These are phyloP conservation scores for Acarospora socialis DNA, from an alignment of 2,329 filamentous ascomycete genomes.

Conservation along the genomic window DNA sequence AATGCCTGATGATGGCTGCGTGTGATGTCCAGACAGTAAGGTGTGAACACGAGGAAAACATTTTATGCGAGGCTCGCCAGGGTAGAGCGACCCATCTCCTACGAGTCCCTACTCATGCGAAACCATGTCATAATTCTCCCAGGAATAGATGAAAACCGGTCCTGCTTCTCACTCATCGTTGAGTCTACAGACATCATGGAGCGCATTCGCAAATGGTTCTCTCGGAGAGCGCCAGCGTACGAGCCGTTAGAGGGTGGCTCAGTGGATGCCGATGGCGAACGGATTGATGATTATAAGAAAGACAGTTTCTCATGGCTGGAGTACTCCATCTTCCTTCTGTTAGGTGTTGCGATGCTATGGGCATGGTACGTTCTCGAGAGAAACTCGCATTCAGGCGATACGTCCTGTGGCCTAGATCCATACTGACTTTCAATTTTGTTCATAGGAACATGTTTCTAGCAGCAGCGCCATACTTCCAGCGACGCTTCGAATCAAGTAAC, in stretches of 20 bases:
- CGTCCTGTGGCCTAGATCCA: constrained; percentile 2
- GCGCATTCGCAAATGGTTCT: neutral
- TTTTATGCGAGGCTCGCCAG: too few species aligned
- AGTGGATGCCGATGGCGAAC: too few species aligned
- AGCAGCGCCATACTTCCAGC: constrained; percentile 82
- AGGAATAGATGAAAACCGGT: too few species aligned
- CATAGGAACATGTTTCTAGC: constrained; percentile 95
- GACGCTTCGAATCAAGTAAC: constrained; percentile 56
- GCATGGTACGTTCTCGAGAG: constrained; percentile 72
- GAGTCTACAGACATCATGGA: neutral
- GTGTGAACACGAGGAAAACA: too few species aligned
- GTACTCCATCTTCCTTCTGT: constrained; percentile 69
- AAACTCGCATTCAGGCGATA: neutral
- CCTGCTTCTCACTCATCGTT: too few species aligned
- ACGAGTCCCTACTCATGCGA: too few species aligned
- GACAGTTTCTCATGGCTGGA: constrained; percentile 86
- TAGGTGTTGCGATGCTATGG: constrained; percentile 94
- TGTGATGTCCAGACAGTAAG: too few species aligned
- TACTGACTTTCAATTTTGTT: constrained; percentile 10
- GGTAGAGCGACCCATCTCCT: too few species aligned
- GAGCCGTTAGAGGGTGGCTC: constrained; percentile 1
- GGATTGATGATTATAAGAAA: too few species aligned
- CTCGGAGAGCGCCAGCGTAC: neutral
- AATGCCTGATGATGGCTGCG: too few species aligned
- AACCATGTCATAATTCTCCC: too few species aligned